Base-by-base conservation (phyloP, 208 protist species). In the Wallacemonas sp. region DNA sequence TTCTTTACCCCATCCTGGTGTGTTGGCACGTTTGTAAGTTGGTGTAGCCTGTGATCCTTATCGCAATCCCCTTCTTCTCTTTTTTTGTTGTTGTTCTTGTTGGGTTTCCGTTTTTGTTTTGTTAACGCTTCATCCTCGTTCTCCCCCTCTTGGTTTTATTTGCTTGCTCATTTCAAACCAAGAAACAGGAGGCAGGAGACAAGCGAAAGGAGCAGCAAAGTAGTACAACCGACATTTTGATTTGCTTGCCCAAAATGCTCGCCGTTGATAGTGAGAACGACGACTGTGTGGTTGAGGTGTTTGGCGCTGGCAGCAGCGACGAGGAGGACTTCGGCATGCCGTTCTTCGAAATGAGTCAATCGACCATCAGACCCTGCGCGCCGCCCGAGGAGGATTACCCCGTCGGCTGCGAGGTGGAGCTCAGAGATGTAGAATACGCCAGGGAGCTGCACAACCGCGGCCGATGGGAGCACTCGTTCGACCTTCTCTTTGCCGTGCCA, bases 301-400 rank as follows among this genome's bases (percentile, higher is more conserved):
- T 84, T 39, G 72, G 61, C 22, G 76, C 26, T 29, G 72, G 77
- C 28, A 70, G 75, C 28, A 66, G 77, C 52, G 74, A 65, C 49
- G 72, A 74, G 20, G 70, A 84, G 22, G 71, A 79, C 38, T 74
- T 77, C 16, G 74, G 79, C 44, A 81, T 95, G 68, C 87, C 90
- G 10, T 92, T 70, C 45, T 95, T 95, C 54, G 90, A 92, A 67
- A 69, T 72, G 18, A 85, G 79, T 57, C 79, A 92, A 20, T 23
- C 74, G 29, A 84, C 89, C 20, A 87, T 93, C 31, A 72, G 84
- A 16, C 90, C 90, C 0, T 74, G 81, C 25, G 80, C 90, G 8
- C 90, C 90, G 11, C 72, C 81, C 0, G 82, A 83, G 3, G 81
- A 90, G 31, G 90, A 95, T 29, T 95, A 92, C 72, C 90, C 90